Percentiles rank a stretch among this genome's conserved stretches.
phyloP scores from a whole-genome alignment of 2,329 filamentous ascomycete genomes.

The Aureobasidium uvarum region DNA sequence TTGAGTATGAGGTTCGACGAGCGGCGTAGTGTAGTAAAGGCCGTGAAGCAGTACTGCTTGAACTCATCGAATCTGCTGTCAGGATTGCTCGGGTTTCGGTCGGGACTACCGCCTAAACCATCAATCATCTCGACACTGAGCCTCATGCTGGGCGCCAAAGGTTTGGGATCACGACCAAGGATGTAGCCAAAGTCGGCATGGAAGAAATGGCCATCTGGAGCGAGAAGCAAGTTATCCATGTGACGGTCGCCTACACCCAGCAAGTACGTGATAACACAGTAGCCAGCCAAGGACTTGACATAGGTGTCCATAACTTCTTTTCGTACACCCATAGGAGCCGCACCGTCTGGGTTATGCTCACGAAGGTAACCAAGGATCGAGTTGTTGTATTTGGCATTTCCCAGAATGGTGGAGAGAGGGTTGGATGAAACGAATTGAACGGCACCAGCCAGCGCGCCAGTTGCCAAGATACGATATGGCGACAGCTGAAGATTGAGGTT shows the following conservation, averaged over 20 bases:
- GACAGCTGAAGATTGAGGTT: slow-evolving; percentile 94
- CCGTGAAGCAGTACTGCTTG: slow-evolving; percentile 93
- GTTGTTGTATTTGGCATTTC: slow-evolving; percentile 70
- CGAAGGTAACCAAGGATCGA: slow-evolving; percentile 77
- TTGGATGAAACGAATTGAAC: slow-evolving; percentile 85
- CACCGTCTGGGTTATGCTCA: slow-evolving; percentile 83
- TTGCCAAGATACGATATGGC: slow-evolving; percentile 94
- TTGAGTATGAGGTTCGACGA: slow-evolving; percentile 90
- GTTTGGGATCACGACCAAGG: slow-evolving; percentile 92
- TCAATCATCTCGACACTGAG: slow-evolving; percentile 98
- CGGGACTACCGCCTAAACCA: slow-evolving; percentile 76
- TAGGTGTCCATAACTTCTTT: slow-evolving; percentile 95
- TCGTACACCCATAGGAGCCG: slow-evolving; percentile 77
- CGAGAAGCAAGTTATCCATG: slow-evolving; percentile 88
- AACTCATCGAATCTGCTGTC: slow-evolving; percentile 73
- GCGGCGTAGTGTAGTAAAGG: slow-evolving; percentile 87
- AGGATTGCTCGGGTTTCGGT: slow-evolving; percentile 21
- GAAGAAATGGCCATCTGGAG: slow-evolving; percentile 92
- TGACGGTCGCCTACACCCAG: slow-evolving; percentile 95
- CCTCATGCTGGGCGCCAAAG: slow-evolving; percentile 96
- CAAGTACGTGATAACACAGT: slow-evolving; percentile 98
- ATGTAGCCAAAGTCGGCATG: slow-evolving; percentile 99
- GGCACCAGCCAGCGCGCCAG: slow-evolving; percentile 81
- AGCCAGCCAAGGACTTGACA: slow-evolving; percentile 92
- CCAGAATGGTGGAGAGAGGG: slow-evolving; percentile 74